Evolutionary conservation across 139 green algal species (phyloP).

Genomic region (Tetraselmis striata): DNA sequence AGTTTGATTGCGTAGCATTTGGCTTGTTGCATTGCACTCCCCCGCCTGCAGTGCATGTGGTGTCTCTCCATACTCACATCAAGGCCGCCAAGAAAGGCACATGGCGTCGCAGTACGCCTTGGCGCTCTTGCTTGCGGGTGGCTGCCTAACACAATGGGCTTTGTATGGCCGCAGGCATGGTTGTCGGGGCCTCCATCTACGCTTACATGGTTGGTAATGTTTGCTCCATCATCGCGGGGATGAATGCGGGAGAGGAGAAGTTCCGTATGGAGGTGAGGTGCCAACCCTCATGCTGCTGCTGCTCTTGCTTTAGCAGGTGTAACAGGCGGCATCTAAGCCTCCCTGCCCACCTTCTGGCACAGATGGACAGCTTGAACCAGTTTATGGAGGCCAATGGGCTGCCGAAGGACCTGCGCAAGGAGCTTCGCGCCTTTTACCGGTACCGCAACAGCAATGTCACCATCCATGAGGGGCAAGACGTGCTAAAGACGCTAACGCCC

Average conservation of each 20-base stretch:
- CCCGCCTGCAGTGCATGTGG: too few species aligned
- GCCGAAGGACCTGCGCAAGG: constrained; percentile 1
- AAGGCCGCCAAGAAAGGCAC: too few species aligned
- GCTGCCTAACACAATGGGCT: too few species aligned
- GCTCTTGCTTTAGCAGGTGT: too few species aligned
- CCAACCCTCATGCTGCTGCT: too few species aligned
- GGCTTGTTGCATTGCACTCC: neutral
- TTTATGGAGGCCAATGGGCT: constrained; percentile 1
- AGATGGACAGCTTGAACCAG: neutral
- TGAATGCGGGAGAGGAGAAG: neutral
- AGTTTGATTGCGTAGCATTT: too few species aligned
- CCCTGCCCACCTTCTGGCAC: too few species aligned
- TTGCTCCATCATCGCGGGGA: neutral
- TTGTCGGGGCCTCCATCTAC: neutral
- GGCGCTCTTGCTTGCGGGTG: too few species aligned
- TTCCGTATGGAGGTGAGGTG: too few species aligned
- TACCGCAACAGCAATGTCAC: neutral
- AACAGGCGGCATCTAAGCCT: too few species aligned
- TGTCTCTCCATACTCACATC: too few species aligned
- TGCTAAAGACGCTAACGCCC: neutral
- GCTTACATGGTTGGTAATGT: constrained; percentile 6
- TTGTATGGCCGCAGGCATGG: neutral
- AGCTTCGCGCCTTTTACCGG: neutral
- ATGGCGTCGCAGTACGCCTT: too few species aligned
- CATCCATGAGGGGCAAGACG: neutral